Evolutionary conservation across 73 alveolate species (phyloP).

Genomic region (Blepharisma japonicum): DNA sequence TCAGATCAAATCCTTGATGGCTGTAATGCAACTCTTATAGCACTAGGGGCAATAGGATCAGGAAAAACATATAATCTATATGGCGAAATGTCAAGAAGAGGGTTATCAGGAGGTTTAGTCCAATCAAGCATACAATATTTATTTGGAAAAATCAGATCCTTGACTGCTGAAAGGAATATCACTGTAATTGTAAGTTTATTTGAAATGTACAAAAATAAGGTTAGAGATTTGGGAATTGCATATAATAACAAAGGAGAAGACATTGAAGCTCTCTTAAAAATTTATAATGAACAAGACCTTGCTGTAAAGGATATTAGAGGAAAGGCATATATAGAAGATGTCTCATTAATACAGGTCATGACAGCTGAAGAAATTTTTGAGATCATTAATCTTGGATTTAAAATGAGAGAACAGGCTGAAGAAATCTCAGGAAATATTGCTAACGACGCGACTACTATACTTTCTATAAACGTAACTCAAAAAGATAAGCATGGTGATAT

Average conservation of each 20-base stretch:
- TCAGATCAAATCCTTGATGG: neutral
- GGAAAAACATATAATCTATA: slow-evolving; percentile 9
- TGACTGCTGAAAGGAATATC: neutral
- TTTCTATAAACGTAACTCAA: neutral
- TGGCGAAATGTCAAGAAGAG: neutral
- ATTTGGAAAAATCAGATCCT: neutral
- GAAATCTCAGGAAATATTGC: too few species aligned
- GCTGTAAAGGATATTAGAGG: slow-evolving; percentile 1
- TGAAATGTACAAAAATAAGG: slow-evolving; percentile 4
- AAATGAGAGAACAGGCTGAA: too few species aligned
- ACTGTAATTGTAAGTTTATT: slow-evolving; percentile 5
- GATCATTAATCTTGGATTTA: neutral
- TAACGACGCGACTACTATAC: neutral
- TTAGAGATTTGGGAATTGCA: neutral
- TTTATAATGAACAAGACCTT: neutral
- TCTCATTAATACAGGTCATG: neutral
- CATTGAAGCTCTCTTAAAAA: neutral
- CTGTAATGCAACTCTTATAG: neutral
- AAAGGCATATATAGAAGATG: slow-evolving; percentile 14
- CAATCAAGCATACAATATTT: neutral
- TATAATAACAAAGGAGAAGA: neutral
- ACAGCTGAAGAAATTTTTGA: neutral
- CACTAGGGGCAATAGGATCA: neutral
- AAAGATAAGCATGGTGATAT: neutral
- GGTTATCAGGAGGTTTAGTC: neutral